phyloP scores from a whole-genome alignment of 2,329 filamentous ascomycete species.

The Trichoderma semiorbis region DNA sequence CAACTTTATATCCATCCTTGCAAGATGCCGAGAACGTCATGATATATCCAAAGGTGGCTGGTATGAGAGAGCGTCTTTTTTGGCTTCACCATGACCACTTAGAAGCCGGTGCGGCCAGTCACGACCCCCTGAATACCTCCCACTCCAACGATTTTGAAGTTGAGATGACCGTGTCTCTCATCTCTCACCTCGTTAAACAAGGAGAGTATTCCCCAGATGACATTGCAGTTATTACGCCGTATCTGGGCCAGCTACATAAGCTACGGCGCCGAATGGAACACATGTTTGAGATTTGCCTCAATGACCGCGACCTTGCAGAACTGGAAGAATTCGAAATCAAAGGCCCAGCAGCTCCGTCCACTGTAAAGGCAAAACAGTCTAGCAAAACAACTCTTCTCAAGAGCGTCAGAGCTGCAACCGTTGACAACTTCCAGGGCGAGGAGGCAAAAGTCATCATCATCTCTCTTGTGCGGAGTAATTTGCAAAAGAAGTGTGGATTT shows the following conservation, averaged over 20 bases:
- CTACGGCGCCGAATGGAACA: slow-evolving; percentile 44
- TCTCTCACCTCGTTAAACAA: slow-evolving; percentile 63
- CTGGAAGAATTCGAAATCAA: slow-evolving; percentile 40
- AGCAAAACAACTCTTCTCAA: slow-evolving; percentile 35
- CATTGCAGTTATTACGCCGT: slow-evolving; percentile 69
- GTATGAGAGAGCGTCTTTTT: slow-evolving; percentile 52
- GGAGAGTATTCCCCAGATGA: slow-evolving; percentile 57
- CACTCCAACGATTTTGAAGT: slow-evolving; percentile 49
- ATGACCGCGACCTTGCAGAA: slow-evolving; percentile 58
- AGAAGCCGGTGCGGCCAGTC: slow-evolving; percentile 37
- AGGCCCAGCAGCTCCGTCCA: neutral
- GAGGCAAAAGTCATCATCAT: slow-evolving; percentile 69
- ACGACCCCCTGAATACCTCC: slow-evolving; percentile 34
- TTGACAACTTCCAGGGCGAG: slow-evolving; percentile 77
- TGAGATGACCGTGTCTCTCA: slow-evolving; percentile 58
- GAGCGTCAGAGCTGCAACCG: slow-evolving; percentile 56
- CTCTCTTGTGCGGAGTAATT: slow-evolving; percentile 68
- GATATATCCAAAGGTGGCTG: slow-evolving; percentile 37
- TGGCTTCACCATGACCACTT: slow-evolving; percentile 58
- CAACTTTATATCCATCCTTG: slow-evolving; percentile 55
- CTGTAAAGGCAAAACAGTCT: neutral
- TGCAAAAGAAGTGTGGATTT: slow-evolving; percentile 57
- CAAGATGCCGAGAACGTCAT: slow-evolving; percentile 44
- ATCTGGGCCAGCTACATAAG: slow-evolving; percentile 54
- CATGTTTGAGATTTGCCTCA: slow-evolving; percentile 59